phyloP scores from a whole-genome alignment of 148 eudicot genomes.

The Rhododendron molle region DNA sequence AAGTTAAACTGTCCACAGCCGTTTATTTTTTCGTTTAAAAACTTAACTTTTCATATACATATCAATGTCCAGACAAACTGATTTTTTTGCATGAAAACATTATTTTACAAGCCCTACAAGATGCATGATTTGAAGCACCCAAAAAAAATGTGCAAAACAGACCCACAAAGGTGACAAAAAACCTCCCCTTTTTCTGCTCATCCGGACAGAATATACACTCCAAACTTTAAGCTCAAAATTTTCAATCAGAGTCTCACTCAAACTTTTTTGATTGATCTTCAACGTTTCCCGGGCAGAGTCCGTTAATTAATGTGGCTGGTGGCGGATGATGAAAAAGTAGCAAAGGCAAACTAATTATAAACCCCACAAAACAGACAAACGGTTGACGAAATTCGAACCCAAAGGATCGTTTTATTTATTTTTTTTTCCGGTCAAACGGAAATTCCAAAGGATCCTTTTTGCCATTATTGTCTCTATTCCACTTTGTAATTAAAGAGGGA shows the following conservation, averaged over 20 bases:
- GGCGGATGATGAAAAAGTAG: background rate
- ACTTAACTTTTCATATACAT: too few species aligned
- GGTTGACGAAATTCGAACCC: background rate
- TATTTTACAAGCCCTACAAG: too few species aligned
- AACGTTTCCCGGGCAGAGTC: background rate
- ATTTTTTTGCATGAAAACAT: too few species aligned
- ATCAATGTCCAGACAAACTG: too few species aligned
- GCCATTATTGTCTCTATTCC: background rate
- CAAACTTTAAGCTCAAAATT: background rate
- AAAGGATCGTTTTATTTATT: background rate
- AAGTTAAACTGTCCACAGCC: too few species aligned
- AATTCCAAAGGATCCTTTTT: background rate
- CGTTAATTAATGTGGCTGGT: background rate
- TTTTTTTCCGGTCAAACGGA: too few species aligned
- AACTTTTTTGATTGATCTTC: background rate
- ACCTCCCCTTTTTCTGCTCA: too few species aligned
- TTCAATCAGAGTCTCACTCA: background rate
- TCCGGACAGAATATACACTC: too few species aligned
- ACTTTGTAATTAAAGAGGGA: background rate
- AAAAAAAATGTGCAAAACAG: too few species aligned
- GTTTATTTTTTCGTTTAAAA: too few species aligned
- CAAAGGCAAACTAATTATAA: background rate
- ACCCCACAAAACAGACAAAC: background rate
- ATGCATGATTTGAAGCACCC: too few species aligned
- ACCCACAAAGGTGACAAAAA: too few species aligned